These are phyloP conservation scores for Backusella sp. DNA, from an alignment of 192 early-diverging fungal genomes.

Conservation along the genomic window DNA sequence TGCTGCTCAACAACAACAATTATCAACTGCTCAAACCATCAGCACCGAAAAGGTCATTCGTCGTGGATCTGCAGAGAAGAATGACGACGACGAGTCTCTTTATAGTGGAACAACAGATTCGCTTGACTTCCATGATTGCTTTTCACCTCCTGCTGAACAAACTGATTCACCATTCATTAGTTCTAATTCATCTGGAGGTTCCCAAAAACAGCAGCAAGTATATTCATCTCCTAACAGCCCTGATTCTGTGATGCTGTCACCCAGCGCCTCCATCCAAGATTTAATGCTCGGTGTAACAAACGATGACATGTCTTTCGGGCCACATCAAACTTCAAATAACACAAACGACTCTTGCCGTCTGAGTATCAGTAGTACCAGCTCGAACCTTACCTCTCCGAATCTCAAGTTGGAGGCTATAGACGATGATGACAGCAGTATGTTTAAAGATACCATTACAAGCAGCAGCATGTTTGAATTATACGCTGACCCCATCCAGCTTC, in stretches of 20 bases:
- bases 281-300: neutral
- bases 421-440: neutral
- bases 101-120: slow-evolving; percentile 24
- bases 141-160: slow-evolving; percentile 19
- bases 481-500: slow-evolving; percentile 1
- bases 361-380: neutral
- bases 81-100: slow-evolving; percentile 14
- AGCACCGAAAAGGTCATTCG: neutral
- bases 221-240: neutral
- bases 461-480: slow-evolving; percentile 11
- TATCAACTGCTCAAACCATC: neutral
- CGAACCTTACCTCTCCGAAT: neutral
- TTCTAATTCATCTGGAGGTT: neutral
- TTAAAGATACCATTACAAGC: neutral
- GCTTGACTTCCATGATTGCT: slow-evolving; percentile 24
- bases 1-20: slow-evolving; percentile 23
- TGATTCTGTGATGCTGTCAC: slow-evolving; percentile 3
- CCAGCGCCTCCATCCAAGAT: neutral
- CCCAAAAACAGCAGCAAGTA: neutral
- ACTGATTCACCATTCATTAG: neutral
- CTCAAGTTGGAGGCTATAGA: neutral
- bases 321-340: neutral
- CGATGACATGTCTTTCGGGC: neutral
- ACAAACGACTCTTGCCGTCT: neutral
- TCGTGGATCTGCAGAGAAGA: neutral